These are phyloP conservation scores for Colletotrichum lini DNA, from an alignment of 2,329 filamentous ascomycete species.

Conservation along the genomic window DNA sequence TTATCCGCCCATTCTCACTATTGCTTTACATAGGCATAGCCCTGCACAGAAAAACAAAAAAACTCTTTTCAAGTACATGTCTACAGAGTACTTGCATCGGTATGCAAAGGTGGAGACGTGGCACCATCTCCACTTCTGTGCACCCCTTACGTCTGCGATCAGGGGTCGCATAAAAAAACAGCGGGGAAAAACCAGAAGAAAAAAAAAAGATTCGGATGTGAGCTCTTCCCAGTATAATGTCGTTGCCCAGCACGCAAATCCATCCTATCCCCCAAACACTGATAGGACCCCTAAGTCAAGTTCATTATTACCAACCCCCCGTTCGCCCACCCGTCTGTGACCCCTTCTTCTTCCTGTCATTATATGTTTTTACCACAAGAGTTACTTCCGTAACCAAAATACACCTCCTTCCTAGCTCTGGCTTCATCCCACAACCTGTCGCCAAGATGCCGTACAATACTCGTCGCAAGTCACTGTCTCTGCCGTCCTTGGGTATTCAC, in stretches of 20 bases:
- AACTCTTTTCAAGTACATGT: neutral
- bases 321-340: neutral
- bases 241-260: constrained; percentile 21
- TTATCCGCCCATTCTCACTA: too few species aligned
- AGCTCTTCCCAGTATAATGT: constrained; percentile 6
- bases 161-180: constrained; percentile 4
- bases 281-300: constrained; percentile 1
- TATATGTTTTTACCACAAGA: neutral
- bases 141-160: neutral
- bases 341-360: neutral
- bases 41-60: neutral
- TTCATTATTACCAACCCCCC: neutral
- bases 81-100: neutral
- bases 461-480: constrained; percentile 92
- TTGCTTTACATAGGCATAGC: too few species aligned
- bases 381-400: neutral
- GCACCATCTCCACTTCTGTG: neutral
- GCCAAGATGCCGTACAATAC: constrained; percentile 91
- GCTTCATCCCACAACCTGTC: neutral
- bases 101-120: neutral
- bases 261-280: neutral
- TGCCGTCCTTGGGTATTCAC: constrained; percentile 93
- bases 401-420: neutral
- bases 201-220: constrained; percentile 3
- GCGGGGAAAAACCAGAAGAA: neutral